Evolutionary conservation across 495 filamentous ascomycete genomes (phyloP).

Genomic region (Neurospora terricola): DNA sequence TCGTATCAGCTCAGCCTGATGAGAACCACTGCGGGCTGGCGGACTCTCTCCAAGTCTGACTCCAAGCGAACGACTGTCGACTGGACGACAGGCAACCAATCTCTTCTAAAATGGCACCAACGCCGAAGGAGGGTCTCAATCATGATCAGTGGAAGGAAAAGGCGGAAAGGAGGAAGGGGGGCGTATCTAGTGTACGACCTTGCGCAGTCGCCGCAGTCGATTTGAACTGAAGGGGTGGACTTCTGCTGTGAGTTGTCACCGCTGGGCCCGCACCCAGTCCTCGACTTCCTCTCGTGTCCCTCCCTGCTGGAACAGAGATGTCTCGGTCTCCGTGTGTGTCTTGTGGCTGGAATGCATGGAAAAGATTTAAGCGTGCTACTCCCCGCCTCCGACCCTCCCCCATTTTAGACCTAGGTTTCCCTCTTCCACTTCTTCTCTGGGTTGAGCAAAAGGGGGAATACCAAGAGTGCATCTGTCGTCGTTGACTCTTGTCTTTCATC

Average conservation of each 20-base stretch:
- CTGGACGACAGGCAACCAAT: neutral
- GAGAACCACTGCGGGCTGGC: neutral
- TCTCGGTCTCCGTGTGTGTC: neutral
- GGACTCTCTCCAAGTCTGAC: constrained; percentile 22
- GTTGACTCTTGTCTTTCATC: neutral
- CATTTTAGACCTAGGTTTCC: neutral
- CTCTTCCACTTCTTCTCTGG: neutral
- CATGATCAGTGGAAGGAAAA: neutral
- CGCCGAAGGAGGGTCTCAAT: neutral
- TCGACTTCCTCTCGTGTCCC: neutral
- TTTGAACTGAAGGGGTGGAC: neutral
- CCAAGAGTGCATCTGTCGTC: neutral
- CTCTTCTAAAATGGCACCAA: neutral
- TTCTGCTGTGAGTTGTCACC: neutral
- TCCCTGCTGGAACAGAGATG: neutral
- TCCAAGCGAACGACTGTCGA: constrained; percentile 4
- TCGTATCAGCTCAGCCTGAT: neutral
- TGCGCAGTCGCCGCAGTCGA: neutral
- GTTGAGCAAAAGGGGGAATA: neutral
- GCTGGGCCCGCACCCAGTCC: neutral
- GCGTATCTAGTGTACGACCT: neutral
- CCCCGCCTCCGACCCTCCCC: neutral
- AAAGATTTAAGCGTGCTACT: neutral
- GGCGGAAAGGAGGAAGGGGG: neutral
- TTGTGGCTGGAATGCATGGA: neutral